A percentile compares a stretch with the other conserved stretches of the same genome.
These are phyloP conservation scores for Dothistroma pini DNA, from an alignment of 2,329 filamentous ascomycete species.

Conservation along the genomic window DNA sequence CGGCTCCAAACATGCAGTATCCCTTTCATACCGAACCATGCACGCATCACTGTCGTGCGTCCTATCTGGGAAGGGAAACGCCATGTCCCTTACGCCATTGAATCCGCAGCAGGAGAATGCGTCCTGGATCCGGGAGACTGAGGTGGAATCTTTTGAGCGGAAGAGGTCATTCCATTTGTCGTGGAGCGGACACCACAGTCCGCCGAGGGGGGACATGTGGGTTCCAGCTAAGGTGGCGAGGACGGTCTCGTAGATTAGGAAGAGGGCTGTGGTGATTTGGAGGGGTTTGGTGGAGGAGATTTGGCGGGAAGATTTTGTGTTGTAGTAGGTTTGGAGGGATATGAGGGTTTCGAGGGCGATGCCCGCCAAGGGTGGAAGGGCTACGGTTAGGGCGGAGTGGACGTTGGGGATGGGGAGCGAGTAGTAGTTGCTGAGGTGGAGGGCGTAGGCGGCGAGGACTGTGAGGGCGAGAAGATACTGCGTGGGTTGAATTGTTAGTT, in stretches of 20 bases:
- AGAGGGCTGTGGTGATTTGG: conserved; percentile 37
- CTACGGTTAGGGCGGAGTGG: conserved; percentile 41
- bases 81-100: conserved; percentile 54
- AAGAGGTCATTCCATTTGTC: conserved; percentile 56
- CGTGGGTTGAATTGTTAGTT: background rate
- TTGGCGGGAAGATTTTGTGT: conserved; percentile 17
- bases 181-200: conserved; percentile 54
- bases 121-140: conserved; percentile 62
- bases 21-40: conserved; percentile 45
- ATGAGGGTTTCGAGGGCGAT: conserved; percentile 41
- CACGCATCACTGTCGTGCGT: conserved; percentile 41
- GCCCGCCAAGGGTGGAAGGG: conserved; percentile 43
- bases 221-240: conserved; percentile 46
- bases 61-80: conserved; percentile 57
- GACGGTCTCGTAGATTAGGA: conserved; percentile 40
- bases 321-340: conserved; percentile 34
- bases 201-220: conserved; percentile 38
- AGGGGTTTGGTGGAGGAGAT: conserved; percentile 33
- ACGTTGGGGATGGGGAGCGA: conserved; percentile 43
- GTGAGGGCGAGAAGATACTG: conserved; percentile 44
- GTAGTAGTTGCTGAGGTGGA: conserved; percentile 32
- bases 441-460: conserved; percentile 38
- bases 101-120: conserved; percentile 65
- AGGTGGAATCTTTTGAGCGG: conserved; percentile 45
- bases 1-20: conserved; percentile 47